These are phyloP conservation scores for Afroboletus lepidellus DNA, from an alignment of 1,284 basidiomycete genomes.

Conservation along the genomic window DNA sequence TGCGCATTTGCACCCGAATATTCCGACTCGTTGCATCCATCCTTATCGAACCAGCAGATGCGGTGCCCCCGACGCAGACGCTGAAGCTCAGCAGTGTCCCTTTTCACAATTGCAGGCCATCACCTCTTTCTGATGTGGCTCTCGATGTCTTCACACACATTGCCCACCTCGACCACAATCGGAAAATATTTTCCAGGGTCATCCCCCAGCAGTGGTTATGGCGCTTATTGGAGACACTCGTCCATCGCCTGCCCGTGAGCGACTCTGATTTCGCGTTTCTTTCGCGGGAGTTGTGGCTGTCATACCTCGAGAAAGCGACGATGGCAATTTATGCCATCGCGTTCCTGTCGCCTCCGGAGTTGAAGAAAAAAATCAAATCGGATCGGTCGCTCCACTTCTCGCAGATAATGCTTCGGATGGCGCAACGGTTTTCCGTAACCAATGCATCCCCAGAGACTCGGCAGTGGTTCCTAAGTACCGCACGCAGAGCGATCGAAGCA, in stretches of 20 bases:
- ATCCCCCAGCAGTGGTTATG: conserved; percentile 62
- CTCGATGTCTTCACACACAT: conserved; percentile 83
- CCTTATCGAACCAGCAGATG: conserved; percentile 67
- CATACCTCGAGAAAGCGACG: conserved; percentile 76
- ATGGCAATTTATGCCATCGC: conserved; percentile 85
- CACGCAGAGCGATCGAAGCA: conserved; percentile 78
- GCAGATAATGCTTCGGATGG: conserved; percentile 62
- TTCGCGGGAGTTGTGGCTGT: conserved; percentile 67
- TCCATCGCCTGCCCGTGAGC: conserved; percentile 80
- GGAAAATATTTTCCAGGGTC: conserved; percentile 64
- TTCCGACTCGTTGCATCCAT: conserved; percentile 76
- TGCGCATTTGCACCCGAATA: conserved; percentile 51
- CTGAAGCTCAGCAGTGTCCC: conserved; percentile 50
- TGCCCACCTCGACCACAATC: conserved; percentile 76
- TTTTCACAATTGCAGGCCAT: conserved; percentile 47
- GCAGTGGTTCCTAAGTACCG: conserved; percentile 58
- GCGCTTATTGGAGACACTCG: conserved; percentile 64
- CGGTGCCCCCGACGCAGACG: conserved; percentile 60
- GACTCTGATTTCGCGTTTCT: conserved; percentile 76
- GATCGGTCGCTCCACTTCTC: conserved; percentile 59
- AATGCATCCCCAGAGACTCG: conserved; percentile 47
- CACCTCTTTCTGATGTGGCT: conserved; percentile 70
- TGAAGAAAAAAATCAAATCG: conserved; percentile 70
- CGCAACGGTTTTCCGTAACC: conserved; percentile 56
- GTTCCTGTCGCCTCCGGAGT: conserved; percentile 74